Base-by-base conservation (phyloP, 164 flowering plant species). In the Nymphaea colorata region DNA sequence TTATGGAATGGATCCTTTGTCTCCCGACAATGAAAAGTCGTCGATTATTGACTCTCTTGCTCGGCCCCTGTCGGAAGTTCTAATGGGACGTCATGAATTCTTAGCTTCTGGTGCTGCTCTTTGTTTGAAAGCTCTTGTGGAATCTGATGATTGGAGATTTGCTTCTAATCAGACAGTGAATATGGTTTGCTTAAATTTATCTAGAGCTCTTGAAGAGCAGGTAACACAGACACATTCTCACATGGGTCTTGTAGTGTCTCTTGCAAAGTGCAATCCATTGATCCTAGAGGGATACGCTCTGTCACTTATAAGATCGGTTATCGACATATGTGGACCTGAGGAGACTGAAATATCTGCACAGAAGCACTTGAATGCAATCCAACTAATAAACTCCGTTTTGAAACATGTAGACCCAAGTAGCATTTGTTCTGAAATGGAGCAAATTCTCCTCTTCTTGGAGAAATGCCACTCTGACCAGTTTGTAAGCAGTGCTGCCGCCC, bases 141-240 rank as follows among this genome's bases (percentile, higher is more conserved):
- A 94, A 41, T 82, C 88, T 2, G 98, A 90, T 69, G 88, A 92
- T 64, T 94, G 99, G 98, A 76, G 93, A 44, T 91, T 84, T 82
- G 92, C 99, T 64, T 85, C 96, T 0, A 79, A 81, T 78, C 94
- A 91, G 67, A 76, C 84, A 84, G 91, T 94, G 2, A 88, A 90
- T 76, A 91, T 81, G 73, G 90, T 94, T 44, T 91, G 96, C 73
- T 81, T 86, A 64, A 88, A 82, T 75, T 85, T 84, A 68, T 86
- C 91, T 60, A 90, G 36, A 25, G 36, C 36, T 25, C 75, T 95
- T 73, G 91, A 87, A 77, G 89, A 83, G 76, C 85, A 84, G 71
- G 68, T 77, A n/a, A 82, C 82, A 15, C 96, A 88, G 68, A 83
- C 87, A 0, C 89, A 86, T 75, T 78, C 96, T 2, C 99, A 87